phyloP scores from a whole-genome alignment of 2,329 filamentous ascomycete genomes.

The Fusarium sp. region DNA sequence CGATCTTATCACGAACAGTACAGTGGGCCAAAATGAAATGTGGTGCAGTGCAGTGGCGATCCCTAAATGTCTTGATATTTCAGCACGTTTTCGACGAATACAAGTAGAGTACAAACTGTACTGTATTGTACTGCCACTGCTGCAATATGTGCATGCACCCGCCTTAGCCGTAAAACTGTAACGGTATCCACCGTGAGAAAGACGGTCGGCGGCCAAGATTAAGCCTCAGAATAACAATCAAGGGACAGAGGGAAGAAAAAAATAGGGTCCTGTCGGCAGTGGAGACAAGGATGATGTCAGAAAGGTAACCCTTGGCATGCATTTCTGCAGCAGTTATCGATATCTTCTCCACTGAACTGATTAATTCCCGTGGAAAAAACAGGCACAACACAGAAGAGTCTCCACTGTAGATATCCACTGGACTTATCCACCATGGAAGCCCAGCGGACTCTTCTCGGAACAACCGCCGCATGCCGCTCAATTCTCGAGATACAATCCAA shows the following conservation, averaged over 20 bases:
- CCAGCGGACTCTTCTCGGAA: slow-evolving; percentile 40
- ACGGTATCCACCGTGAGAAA: slow-evolving; percentile 35
- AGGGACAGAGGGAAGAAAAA: neutral
- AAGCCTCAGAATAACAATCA: neutral
- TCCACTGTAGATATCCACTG: slow-evolving; percentile 26
- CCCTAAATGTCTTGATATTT: slow-evolving; percentile 15
- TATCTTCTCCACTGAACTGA: slow-evolving; percentile 5
- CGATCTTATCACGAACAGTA: slow-evolving; percentile 34
- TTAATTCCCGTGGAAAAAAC: slow-evolving; percentile 35
- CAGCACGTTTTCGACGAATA: neutral
- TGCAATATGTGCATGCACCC: slow-evolving; percentile 4
- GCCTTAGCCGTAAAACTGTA: slow-evolving; percentile 39
- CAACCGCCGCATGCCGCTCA: slow-evolving; percentile 31
- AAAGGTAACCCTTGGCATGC: slow-evolving; percentile 26
- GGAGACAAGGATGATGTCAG: slow-evolving; percentile 43
- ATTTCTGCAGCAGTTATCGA: slow-evolving; percentile 12
- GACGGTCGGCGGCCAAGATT: slow-evolving; percentile 17
- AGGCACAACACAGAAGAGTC: slow-evolving; percentile 27
- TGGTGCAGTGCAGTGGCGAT: slow-evolving; percentile 39
- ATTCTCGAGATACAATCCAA: slow-evolving; percentile 20
- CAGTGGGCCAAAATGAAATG: slow-evolving; percentile 5
- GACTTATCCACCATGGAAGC: slow-evolving; percentile 23
- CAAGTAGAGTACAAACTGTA: too few relatives aligned
- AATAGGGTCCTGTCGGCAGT: slow-evolving; percentile 27
- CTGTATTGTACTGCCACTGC: neutral